phyloP scores from a whole-genome alignment of 352 stramenopile genomes.

The Phytophthora melonis region DNA sequence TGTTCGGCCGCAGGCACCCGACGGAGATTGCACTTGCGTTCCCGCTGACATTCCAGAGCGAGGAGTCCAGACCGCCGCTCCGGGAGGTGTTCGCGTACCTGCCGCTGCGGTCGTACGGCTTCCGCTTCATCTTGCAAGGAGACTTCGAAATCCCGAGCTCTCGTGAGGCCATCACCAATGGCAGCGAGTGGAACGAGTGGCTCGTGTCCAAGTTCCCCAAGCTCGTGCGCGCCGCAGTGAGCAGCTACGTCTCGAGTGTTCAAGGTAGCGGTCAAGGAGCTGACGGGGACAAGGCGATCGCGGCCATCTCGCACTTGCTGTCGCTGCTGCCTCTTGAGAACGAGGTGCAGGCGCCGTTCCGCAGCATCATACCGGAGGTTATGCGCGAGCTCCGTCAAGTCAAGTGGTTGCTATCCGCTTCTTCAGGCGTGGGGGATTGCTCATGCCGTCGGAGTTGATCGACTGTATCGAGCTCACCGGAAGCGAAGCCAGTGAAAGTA shows the following conservation, averaged over 20 bases:
- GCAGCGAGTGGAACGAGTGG: constrained; percentile 91
- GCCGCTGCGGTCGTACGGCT: constrained; percentile 81
- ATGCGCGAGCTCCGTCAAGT: constrained; percentile 65
- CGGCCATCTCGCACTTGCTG: constrained; percentile 47
- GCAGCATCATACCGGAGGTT: constrained; percentile 61
- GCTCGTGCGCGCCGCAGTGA: constrained; percentile 52
- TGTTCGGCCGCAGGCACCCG: constrained; percentile 33
- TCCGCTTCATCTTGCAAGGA: constrained; percentile 88
- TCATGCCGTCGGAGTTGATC: constrained; percentile 53
- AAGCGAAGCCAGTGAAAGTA: constrained; percentile 25
- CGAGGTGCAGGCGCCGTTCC: constrained; percentile 80
- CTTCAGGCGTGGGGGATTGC: constrained; percentile 12
- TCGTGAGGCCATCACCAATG: constrained; percentile 83
- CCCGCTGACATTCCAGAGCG: constrained; percentile 35
- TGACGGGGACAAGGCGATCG: constrained; percentile 11
- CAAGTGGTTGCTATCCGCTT: constrained; percentile 52
- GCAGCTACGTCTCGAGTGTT: constrained; percentile 33
- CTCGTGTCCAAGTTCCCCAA: constrained; percentile 75
- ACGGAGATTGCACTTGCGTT: constrained; percentile 73
- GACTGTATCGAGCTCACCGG: constrained; percentile 42
- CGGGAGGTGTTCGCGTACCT: constrained; percentile 89
- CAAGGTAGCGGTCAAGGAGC: not conserved
- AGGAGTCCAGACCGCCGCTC: constrained; percentile 46
- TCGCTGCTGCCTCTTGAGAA: constrained; percentile 72
- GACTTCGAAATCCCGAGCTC: constrained; percentile 90